Percentiles rank a stretch among this genome's conserved stretches.
phyloP scores from a whole-genome alignment of 495 filamentous ascomycete species.

The Neurospora tetraspora region DNA sequence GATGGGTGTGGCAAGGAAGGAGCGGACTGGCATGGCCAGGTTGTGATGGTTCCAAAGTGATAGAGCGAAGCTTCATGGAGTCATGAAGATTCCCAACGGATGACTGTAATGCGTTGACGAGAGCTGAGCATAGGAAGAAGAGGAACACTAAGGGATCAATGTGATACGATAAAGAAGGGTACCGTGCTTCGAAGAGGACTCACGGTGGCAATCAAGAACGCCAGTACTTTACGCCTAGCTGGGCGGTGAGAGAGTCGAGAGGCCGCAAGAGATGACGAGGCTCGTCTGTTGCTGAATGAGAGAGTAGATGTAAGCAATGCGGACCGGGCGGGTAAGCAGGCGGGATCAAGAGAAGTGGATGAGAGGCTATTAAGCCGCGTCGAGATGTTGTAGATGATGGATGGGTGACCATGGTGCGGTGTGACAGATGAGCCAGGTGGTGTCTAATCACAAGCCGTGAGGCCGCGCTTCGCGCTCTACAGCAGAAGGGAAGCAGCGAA shows the following conservation, averaged over 20 bases:
- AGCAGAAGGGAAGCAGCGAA: not conserved
- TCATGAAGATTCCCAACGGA: too few relatives aligned
- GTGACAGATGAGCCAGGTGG: not conserved
- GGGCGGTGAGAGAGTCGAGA: not conserved
- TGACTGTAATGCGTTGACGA: too few relatives aligned
- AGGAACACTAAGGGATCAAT: too few relatives aligned
- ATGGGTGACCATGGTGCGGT: not conserved
- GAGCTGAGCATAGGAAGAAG: too few relatives aligned
- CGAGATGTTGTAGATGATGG: not conserved
- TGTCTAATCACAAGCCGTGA: not conserved
- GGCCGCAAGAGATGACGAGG: not conserved
- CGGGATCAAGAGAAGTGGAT: not conserved
- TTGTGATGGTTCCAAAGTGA: too few relatives aligned
- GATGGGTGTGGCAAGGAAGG: not conserved
- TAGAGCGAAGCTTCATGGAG: too few relatives aligned
- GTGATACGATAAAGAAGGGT: too few relatives aligned
- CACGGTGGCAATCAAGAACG: too few relatives aligned
- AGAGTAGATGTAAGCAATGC: not conserved
- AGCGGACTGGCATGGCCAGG: not conserved
- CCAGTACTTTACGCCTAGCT: too few relatives aligned
- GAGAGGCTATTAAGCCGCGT: not conserved
- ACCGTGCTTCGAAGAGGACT: too few relatives aligned
- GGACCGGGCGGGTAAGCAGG: not conserved
- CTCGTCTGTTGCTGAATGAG: not conserved
- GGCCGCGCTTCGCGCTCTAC: not conserved